A percentile compares a stretch with the other conserved stretches of the same genome.
phyloP scores from a whole-genome alignment of 2,329 filamentous ascomycete genomes.

The Penicillium sp. region DNA sequence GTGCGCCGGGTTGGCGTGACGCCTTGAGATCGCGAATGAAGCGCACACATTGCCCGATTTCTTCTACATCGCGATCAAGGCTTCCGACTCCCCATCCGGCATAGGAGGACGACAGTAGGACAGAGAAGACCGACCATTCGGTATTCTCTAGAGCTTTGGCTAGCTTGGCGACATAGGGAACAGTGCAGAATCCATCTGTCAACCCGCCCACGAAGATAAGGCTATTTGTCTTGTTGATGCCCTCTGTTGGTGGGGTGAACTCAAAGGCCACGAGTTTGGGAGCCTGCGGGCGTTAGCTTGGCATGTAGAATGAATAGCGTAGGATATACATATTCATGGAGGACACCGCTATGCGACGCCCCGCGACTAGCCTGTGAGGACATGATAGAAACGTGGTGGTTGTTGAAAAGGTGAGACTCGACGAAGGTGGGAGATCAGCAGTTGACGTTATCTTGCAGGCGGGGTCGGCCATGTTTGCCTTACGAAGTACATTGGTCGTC shows the following conservation, averaged over 20 bases:
- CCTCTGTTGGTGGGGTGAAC: constrained; percentile 28
- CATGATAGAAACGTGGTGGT: constrained; percentile 9
- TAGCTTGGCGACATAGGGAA: constrained; percentile 54
- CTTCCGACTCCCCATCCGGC: constrained; percentile 56
- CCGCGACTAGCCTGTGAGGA: constrained; percentile 15
- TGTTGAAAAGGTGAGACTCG: neutral
- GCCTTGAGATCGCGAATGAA: constrained; percentile 49
- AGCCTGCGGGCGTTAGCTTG: constrained; percentile 29
- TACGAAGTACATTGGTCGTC: neutral
- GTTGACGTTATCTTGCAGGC: constrained; percentile 13
- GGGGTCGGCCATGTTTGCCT: neutral
- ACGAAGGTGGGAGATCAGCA: constrained; percentile 5
- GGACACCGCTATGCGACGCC: constrained; percentile 30
- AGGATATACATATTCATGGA: constrained; percentile 40
- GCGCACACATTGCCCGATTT: constrained; percentile 53
- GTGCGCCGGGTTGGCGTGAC: constrained; percentile 9
- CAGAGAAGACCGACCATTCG: constrained; percentile 55
- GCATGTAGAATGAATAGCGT: neutral
- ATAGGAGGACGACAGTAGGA: constrained; percentile 55
- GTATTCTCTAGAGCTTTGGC: constrained; percentile 49
- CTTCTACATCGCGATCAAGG: constrained; percentile 55
- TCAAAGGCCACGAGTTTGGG: constrained; percentile 45
- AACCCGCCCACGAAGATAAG: constrained; percentile 62
- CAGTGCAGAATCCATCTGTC: constrained; percentile 57
- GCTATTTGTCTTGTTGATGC: constrained; percentile 44